These are phyloP conservation scores for Pseudogymnoascus sp. DNA, from an alignment of 2,329 filamentous ascomycete species.

Conservation along the genomic window DNA sequence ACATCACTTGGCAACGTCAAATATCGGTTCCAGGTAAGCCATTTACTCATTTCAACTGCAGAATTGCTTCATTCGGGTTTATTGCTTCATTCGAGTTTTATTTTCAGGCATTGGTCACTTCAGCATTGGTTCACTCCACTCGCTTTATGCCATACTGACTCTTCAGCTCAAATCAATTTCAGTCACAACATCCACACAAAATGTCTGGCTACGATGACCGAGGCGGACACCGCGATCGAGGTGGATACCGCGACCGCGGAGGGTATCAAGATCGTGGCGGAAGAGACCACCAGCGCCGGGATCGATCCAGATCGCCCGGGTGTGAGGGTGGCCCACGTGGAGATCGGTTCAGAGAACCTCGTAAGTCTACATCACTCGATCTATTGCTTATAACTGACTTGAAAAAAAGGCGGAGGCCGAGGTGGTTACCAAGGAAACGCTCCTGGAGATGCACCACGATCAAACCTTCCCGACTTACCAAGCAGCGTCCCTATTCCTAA, in stretches of 20 bases:
- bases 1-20: background rate
- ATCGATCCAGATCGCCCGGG: background rate
- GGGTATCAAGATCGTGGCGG: background rate
- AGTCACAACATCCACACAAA: background rate
- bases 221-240: background rate
- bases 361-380: background rate
- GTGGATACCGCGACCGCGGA: background rate
- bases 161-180: background rate
- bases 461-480: slow-evolving; percentile 11
- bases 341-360: slow-evolving; percentile 1
- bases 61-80: background rate
- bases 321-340: background rate
- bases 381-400: background rate
- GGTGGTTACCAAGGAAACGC: slow-evolving; percentile 16
- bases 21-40: background rate
- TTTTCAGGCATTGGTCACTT: background rate
- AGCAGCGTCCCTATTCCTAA: background rate
- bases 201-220: background rate
- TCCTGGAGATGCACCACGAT: slow-evolving; percentile 19
- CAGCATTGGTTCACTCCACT: background rate
- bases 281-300: background rate
- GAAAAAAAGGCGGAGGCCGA: background rate
- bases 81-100: background rate
- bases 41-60: background rate
- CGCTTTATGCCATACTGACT: background rate